Conservation (phyloP, 768 basidiomycete genomes). For the Phallus indusiatus region DNA sequence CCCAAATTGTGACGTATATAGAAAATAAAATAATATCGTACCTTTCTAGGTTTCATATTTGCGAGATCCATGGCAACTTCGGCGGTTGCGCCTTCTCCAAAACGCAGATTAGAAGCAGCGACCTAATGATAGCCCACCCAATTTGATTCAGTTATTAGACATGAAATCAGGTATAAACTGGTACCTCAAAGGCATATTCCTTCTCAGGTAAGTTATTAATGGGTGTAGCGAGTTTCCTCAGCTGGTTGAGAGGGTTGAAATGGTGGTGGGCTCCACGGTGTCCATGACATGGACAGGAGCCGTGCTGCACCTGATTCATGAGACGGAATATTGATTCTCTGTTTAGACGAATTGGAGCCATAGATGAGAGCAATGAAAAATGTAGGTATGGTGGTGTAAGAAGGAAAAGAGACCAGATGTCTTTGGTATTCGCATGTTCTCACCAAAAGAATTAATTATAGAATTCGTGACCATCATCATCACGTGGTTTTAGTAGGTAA, state of each 20-base stretch:
- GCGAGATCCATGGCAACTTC: constrained; percentile 92
- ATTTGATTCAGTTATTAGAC: not conserved
- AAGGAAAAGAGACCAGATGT: too few relatives aligned
- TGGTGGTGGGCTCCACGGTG: constrained; percentile 35
- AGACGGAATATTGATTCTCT: constrained; percentile 61
- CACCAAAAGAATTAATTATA: too few relatives aligned
- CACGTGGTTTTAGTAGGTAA: too few relatives aligned
- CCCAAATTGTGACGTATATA: not conserved
- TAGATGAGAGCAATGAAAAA: constrained; percentile 23
- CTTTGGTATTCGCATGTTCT: too few relatives aligned
- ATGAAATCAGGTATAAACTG: too few relatives aligned
- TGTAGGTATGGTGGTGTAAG: too few relatives aligned
- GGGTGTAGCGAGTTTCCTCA: constrained; percentile 71
- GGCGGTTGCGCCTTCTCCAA: constrained; percentile 81
- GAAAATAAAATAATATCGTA: constrained; percentile 19
- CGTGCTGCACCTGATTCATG: constrained; percentile 63
- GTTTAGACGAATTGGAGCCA: constrained; percentile 37
- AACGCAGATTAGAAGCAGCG: constrained; percentile 79
- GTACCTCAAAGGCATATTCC: constrained; percentile 82
- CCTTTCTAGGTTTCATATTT: constrained; percentile 88
- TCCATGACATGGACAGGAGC: constrained; percentile 68
- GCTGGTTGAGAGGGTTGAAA: constrained; percentile 43
- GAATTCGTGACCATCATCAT: too few relatives aligned
- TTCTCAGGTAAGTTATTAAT: constrained; percentile 55
- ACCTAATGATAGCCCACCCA: constrained; percentile 33